A percentile compares a stretch with the other conserved stretches of the same genome.
These are phyloP conservation scores for Barbarea vulgaris DNA, from an alignment of 345 rosid genomes.

Conservation along the genomic window DNA sequence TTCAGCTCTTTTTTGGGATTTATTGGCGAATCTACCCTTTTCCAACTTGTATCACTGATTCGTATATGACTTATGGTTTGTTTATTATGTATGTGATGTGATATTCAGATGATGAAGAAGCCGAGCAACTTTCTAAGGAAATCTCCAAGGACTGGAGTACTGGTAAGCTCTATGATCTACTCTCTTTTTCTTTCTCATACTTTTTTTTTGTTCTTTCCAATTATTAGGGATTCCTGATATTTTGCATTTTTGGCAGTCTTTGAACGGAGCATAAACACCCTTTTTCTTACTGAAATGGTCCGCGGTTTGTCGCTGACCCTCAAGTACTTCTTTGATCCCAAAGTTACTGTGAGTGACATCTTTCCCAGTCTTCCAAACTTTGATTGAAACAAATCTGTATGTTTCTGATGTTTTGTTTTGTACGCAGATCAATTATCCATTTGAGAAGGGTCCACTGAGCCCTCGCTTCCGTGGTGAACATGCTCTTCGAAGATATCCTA, in stretches of 20 bases:
- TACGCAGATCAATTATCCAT: conserved; percentile 93
- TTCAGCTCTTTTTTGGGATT: neutral
- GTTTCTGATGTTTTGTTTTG: conserved; percentile 16
- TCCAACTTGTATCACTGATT: conserved; percentile 2
- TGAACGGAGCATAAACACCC: conserved; percentile 86
- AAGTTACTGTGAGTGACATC: conserved; percentile 80
- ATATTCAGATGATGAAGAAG: conserved; percentile 82
- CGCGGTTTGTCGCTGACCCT: conserved; percentile 86
- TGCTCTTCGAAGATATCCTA: conserved; percentile 90
- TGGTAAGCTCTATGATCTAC: conserved; percentile 44
- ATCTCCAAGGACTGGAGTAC: conserved; percentile 99
- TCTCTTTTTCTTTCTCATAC: neutral
- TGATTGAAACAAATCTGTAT: conserved; percentile 1
- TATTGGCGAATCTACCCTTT: conserved; percentile 4
- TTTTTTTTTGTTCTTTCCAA: neutral
- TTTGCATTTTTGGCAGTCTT: conserved; percentile 60
- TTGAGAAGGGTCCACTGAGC: conserved; percentile 98
- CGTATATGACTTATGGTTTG: neutral
- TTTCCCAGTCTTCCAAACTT: neutral
- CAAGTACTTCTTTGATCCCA: conserved; percentile 90
- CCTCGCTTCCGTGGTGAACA: conserved; percentile 99
- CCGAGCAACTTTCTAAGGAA: conserved; percentile 85
- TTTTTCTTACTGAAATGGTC: conserved; percentile 95
- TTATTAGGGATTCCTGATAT: conserved; percentile 21
- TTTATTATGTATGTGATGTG: conserved; percentile 12